Base-by-base conservation (phyloP, 2,329 filamentous ascomycete species). In the Myriosclerotinia duriaeana region DNA sequence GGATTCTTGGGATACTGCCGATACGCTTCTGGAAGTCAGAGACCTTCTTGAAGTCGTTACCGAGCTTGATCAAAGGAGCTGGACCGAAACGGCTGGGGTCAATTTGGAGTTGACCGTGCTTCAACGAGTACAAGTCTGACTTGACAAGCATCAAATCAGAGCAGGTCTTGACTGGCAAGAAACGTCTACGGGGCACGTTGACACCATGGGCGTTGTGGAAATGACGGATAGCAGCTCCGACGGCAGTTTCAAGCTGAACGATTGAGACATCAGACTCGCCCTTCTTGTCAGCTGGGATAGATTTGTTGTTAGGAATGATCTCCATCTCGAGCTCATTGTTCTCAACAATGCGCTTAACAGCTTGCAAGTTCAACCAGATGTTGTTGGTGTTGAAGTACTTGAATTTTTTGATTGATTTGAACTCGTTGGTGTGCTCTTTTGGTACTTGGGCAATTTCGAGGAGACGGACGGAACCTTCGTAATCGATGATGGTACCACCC, bases 361-460 rank as follows among this genome's bases (percentile, higher is more conserved):
- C 95, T 78, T 92, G 89, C 75, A 97, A 86, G 84, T 97, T 97
- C 86, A 99, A 91, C 95, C 95, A 99, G 82, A 99, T 97, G 87
- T 99, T 99, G 91, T 99, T 99, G 81, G 95, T 99, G 88, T 99
- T 99, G 90, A 99, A 99, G 89, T 99, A 99, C 87, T 96, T 97
- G 90, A 99, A 99, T 87, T 99, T 99, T 90, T 99, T 99, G 86
- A 99, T 99, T 59, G 93, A 97, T 89, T 99, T 99, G 92, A 99
- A 99, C 84, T 99, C 95, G 83, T 99, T 98, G 79, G 95, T 92
- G 82, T 99, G 95, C 85, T 99, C 92, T 88, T 98, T 99, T 81
- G 95, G 95, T 46, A 99, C 95, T 85, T 99, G 95, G 17, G 95
- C 95, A 76, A 99, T 97, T 84, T 99, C 95, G 64, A 99, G 90